Evolutionary conservation across 2,329 filamentous ascomycete genomes (phyloP).

Genomic region (Ophiocordyceps unilateralis): DNA sequence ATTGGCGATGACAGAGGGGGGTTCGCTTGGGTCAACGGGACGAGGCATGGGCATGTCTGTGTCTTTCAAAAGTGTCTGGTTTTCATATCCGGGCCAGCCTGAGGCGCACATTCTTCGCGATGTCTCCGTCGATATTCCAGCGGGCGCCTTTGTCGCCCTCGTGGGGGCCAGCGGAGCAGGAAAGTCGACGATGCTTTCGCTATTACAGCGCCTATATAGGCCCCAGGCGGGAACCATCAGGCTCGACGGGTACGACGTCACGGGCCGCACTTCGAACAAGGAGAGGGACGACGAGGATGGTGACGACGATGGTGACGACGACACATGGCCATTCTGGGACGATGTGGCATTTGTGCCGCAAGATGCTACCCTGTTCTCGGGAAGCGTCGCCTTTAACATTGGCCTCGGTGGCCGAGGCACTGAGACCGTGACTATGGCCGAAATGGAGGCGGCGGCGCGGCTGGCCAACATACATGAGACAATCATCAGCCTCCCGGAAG

Average conservation of each 20-base stretch:
- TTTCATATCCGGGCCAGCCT: conserved; percentile 48
- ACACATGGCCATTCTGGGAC: conserved; percentile 28
- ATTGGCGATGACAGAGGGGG: conserved; percentile 9
- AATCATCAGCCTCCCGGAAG: conserved; percentile 42
- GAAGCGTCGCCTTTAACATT: conserved; percentile 38
- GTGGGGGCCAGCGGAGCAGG: conserved; percentile 50
- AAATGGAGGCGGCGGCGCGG: conserved; percentile 49
- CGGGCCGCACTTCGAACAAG: conserved; percentile 9
- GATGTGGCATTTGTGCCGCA: conserved; percentile 39
- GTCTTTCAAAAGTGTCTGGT: conserved; percentile 40
- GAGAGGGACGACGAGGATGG: background rate
- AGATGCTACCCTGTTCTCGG: conserved; percentile 39
- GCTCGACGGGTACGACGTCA: conserved; percentile 29
- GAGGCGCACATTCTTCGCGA: conserved; percentile 37
- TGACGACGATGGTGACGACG: conserved; percentile 2
- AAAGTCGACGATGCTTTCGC: conserved; percentile 47
- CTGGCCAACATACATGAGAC: conserved; percentile 56
- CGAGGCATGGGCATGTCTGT: conserved; percentile 25
- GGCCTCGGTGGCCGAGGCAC: conserved; percentile 35
- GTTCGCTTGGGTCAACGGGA: background rate
- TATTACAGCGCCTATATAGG: conserved; percentile 32
- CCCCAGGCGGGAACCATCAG: conserved; percentile 22
- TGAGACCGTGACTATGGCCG: conserved; percentile 35
- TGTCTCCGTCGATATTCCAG: conserved; percentile 36
- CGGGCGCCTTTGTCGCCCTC: conserved; percentile 44